Evolutionary conservation across 2,329 filamentous ascomycete species (phyloP), one percentile per base, ranked within the genome.

Genomic region (Calonectria leucothoes): DNA sequence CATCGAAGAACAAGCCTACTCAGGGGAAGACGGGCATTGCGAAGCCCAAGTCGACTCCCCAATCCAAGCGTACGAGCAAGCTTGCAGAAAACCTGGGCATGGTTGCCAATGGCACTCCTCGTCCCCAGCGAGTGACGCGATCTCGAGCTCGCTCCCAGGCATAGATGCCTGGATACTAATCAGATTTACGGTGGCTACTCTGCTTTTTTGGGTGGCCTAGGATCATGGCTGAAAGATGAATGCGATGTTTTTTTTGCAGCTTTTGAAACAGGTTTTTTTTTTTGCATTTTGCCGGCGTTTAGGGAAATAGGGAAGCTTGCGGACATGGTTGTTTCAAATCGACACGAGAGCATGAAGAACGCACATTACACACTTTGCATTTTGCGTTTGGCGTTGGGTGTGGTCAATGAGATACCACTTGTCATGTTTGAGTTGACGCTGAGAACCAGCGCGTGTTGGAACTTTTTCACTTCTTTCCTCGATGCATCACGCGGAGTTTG

Each of bases 91-190:
- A 76, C 39, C 74, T 84, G 69, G 83, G 82, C 57, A 83, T 82
- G 81, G 80, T 79, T 45, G 77, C 77, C 33, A 85, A 83, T 33
- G 82, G 82, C 52, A 84, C 83, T 10, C 83, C 83, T 33, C 84
- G 82, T 67, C 78, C 81, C 27, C 77, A 75, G 59, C 79, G 82
- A 29, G 74, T 82, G 64, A 84, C 82, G 39, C 81, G 82, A 42
- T 78, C 82, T 29, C 74, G 80, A 67, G 74, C 81, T 35, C 81
- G 82, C 48, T 74, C 70, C 33, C 71, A 77, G 76, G 66, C 69
- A 49, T 82, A 72, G 77, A 69, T 31, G 69, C 39, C 29, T 35
- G 35, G 35, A 55, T 31, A 35, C 31, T 39, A 48, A 69, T 59
- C 6, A 35, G 37, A 11, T 35, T 25, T 35, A 33, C 37, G 52